Percentiles rank a stretch among this genome's conserved stretches.
These are phyloP conservation scores for Suhomyces atakaporum DNA, from an alignment of 1,139 yeast species.

Conservation along the genomic window DNA sequence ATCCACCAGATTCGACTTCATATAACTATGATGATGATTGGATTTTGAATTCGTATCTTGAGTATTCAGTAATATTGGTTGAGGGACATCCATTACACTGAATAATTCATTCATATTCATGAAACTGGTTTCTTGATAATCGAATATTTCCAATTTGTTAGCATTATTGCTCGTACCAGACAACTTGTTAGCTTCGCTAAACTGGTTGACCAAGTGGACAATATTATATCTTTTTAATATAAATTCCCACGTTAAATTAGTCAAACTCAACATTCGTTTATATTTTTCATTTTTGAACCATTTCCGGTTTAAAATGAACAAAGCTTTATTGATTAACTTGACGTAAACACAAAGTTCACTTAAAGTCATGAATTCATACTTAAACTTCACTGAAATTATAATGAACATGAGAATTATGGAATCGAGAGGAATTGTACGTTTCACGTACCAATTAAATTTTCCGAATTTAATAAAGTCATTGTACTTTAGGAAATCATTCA, in stretches of 20 bases:
- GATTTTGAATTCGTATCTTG: constrained; percentile 2
- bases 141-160: constrained; percentile 36
- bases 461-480: constrained; percentile 52
- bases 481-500: constrained; percentile 54
- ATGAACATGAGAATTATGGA: constrained; percentile 57
- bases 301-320: constrained; percentile 45
- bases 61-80: constrained; percentile 26
- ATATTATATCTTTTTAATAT: constrained; percentile 41
- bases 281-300: constrained; percentile 53
- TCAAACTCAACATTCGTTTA: constrained; percentile 46
- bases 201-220: constrained; percentile 33
- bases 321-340: constrained; percentile 44
- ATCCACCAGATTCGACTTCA: neutral
- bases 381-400: constrained; percentile 54
- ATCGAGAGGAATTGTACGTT: constrained; percentile 60
- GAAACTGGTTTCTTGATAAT: constrained; percentile 43
- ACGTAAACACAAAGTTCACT: constrained; percentile 35
- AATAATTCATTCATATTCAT: constrained; percentile 45
- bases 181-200: constrained; percentile 22
- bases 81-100: constrained; percentile 48
- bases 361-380: constrained; percentile 42
- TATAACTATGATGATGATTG: neutral
- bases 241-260: constrained; percentile 48
- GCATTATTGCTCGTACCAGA: constrained; percentile 12
- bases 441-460: constrained; percentile 60